These are phyloP conservation scores for Xylaria bambusicola DNA, from an alignment of 495 filamentous ascomycete genomes.

Conservation along the genomic window DNA sequence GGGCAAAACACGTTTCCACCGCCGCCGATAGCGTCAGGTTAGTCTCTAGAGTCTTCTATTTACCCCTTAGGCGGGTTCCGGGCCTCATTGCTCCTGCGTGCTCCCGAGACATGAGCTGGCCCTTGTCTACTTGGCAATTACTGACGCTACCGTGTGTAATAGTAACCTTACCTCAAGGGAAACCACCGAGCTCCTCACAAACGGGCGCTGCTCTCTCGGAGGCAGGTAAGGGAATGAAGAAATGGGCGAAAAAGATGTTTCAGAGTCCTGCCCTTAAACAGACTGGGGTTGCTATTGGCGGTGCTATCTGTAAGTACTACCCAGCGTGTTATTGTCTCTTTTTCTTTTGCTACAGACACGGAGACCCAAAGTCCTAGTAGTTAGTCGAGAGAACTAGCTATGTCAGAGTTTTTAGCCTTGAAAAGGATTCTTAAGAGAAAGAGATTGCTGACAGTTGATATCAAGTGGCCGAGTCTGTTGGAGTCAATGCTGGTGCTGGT, in stretches of 20 bases:
- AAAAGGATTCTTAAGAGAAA: neutral
- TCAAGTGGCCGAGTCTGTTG: conserved; percentile 25
- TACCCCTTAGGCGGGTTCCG: too few relatives aligned
- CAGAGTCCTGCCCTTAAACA: conserved; percentile 33
- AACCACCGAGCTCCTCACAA: conserved; percentile 27
- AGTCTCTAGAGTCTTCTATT: too few relatives aligned
- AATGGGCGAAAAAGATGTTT: conserved; percentile 31
- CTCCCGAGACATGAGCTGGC: too few relatives aligned
- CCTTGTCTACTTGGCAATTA: too few relatives aligned
- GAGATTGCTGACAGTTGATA: conserved; percentile 6
- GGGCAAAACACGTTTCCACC: conserved; percentile 8
- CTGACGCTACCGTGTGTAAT: too few relatives aligned
- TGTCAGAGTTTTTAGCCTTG: too few relatives aligned
- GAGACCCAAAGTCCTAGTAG: too few relatives aligned
- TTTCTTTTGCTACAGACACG: too few relatives aligned
- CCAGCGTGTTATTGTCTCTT: neutral
- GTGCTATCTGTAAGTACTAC: conserved; percentile 22
- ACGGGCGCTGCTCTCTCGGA: conserved; percentile 25
- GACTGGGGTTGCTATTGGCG: conserved; percentile 21
- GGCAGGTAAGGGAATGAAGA: conserved; percentile 34
- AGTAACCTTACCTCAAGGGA: conserved; percentile 5
- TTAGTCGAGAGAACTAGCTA: too few relatives aligned
- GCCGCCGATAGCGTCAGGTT: conserved; percentile 10
- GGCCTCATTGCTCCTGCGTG: too few relatives aligned
- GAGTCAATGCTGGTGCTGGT: conserved; percentile 22